phyloP scores from a whole-genome alignment of 2,329 filamentous ascomycete genomes.

The Proliferodiscus dingleyae region DNA sequence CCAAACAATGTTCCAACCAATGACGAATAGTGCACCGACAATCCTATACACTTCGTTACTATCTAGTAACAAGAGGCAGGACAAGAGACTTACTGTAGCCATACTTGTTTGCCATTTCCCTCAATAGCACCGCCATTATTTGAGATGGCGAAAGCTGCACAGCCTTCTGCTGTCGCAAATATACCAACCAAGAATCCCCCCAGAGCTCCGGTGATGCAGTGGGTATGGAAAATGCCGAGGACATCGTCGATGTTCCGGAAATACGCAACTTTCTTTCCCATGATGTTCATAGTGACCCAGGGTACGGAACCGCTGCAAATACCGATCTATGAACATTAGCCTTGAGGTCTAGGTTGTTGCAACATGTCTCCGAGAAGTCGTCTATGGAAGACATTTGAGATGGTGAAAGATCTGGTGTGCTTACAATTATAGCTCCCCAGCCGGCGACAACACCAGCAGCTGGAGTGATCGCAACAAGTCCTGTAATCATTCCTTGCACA shows the following conservation, averaged over 20 bases:
- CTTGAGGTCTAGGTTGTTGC: too few species aligned
- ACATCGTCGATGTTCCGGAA: slow-evolving; percentile 55
- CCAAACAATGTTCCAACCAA: slow-evolving; percentile 47
- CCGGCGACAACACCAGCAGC: slow-evolving; percentile 46
- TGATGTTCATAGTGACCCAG: slow-evolving; percentile 44
- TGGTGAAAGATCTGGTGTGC: too few species aligned
- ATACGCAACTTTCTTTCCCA: slow-evolving; percentile 45
- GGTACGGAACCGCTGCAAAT: not conserved
- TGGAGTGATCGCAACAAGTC: slow-evolving; percentile 47
- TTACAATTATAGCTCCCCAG: slow-evolving; percentile 45
- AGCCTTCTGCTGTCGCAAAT: slow-evolving; percentile 43
- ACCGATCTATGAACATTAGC: not conserved
- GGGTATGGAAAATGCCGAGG: slow-evolving; percentile 45
- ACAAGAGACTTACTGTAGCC: slow-evolving; percentile 35
- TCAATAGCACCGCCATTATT: slow-evolving; percentile 44
- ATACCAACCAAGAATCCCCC: slow-evolving; percentile 43
- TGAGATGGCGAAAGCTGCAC: slow-evolving; percentile 40
- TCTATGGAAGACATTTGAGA: slow-evolving; percentile 24
- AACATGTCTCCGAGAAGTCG: too few species aligned
- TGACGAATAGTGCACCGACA: slow-evolving; percentile 44
- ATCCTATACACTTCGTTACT: slow-evolving; percentile 21
- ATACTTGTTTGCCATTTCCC: slow-evolving; percentile 46
- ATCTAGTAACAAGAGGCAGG: not conserved
- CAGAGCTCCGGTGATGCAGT: slow-evolving; percentile 42
- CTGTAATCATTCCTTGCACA: slow-evolving; percentile 48